A percentile compares a stretch with the other conserved stretches of the same genome.
These are phyloP conservation scores for Hymenoscyphus repandus DNA, from an alignment of 2,329 filamentous ascomycete species.

Conservation along the genomic window DNA sequence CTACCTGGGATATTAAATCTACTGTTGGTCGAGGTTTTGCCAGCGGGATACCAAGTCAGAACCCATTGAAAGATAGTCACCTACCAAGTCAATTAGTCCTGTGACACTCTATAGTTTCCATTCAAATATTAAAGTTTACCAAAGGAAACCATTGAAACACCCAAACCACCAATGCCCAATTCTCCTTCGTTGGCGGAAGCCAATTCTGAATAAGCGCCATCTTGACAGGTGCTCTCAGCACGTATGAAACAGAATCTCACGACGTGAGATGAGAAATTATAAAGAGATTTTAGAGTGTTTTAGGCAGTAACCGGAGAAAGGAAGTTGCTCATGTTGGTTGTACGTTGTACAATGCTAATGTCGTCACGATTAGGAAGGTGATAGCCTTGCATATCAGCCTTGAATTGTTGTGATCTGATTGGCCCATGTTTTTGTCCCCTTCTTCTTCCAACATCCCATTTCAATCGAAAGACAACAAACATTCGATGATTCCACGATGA, in stretches of 20 bases:
- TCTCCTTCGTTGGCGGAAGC: constrained; percentile 52
- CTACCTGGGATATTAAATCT: constrained; percentile 83
- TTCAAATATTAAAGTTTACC: constrained; percentile 33
- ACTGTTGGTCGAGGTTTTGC: constrained; percentile 78
- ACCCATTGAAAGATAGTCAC: constrained; percentile 67
- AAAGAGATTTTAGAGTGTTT: not conserved
- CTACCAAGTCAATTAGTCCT: constrained; percentile 39
- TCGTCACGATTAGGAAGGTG: not conserved
- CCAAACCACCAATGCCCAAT: constrained; percentile 49
- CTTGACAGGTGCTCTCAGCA: not conserved
- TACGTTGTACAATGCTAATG: not conserved
- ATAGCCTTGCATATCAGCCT: constrained; percentile 9
- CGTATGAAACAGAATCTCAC: not conserved
- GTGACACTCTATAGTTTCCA: not conserved
- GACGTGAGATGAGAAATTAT: not conserved
- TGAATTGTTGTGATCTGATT: not conserved
- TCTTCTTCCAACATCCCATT: constrained; percentile 4
- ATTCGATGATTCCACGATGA: constrained; percentile 2
- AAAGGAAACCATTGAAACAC: constrained; percentile 45
- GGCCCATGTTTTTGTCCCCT: too few species aligned
- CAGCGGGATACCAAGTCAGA: constrained; percentile 79
- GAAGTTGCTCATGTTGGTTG: not conserved
- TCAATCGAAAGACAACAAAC: not conserved
- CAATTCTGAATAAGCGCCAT: constrained; percentile 30
- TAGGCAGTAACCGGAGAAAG: not conserved